Evolutionary conservation across 805 yeast species (phyloP), one percentile per base, ranked within the genome.

Genomic region (Saturnispora kantuleensis): DNA sequence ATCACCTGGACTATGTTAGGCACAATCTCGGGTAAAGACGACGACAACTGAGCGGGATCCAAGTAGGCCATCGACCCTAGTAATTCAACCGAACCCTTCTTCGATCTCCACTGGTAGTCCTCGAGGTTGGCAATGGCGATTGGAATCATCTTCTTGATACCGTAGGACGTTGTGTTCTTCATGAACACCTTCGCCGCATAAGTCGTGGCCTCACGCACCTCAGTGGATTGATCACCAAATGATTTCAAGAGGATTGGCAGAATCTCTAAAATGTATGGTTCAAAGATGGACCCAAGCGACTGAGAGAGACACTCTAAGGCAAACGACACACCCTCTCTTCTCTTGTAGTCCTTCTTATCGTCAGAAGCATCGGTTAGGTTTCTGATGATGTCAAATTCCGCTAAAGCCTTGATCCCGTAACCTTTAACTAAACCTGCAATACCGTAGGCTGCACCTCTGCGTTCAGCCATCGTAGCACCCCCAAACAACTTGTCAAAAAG

Each of bases 1-100:
- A 93, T 69, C 21, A 89, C 96, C 51, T 93, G 89, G 46, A 90
- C 98, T 65, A 93, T 88, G 59, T 90, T 95, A 1, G 99, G 99
- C 49, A 93, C 86, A 66, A 93, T 90, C 0, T 79, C 78, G 0
- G 96, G 84, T 54, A 93, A 69, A 0, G 96, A 87, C 0, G 89
- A 75, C 2, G 97, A 87, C 52, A 93, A 70, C 59, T 93, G 98
- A 2, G 93, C 74, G 3, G 98, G 98, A 57, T 90, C 96, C 50
- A 93, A 71, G 61, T 88, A 93, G 0, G 98, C 98, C 98, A 93
- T 93, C 18, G 96, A 80, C 64, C 99, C 99, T 38, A 93, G 73
- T 42, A 93, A 67, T 60, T 93, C 97, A 15, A 93, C 97, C 6
- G 97, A 85, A 4, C 97, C 98, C 65, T 88, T 86, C 67, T 93